These are phyloP conservation scores for Colletotrichum destructivum DNA, from an alignment of 2,329 filamentous ascomycete species.

Conservation along the genomic window DNA sequence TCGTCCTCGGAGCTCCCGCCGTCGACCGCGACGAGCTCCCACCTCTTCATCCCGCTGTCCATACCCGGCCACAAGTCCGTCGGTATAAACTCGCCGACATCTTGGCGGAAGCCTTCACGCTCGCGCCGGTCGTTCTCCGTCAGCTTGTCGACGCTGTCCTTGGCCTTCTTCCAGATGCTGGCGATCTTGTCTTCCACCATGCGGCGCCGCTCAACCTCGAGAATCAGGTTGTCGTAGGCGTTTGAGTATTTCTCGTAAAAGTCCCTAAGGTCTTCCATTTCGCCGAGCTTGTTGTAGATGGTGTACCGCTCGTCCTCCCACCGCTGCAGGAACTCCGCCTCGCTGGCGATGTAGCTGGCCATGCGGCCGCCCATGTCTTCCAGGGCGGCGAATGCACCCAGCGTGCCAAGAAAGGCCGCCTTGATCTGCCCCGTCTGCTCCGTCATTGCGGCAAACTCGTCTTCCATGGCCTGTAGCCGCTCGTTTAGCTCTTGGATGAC, in stretches of 20 bases:
- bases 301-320: slow-evolving; percentile 84
- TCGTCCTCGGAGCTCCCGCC: slow-evolving; percentile 46
- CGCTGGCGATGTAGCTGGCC: slow-evolving; percentile 74
- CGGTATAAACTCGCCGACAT: slow-evolving; percentile 89
- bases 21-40: slow-evolving; percentile 62
- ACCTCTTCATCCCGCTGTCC: slow-evolving; percentile 69
- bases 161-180: slow-evolving; percentile 82
- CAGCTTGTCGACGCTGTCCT: slow-evolving; percentile 81
- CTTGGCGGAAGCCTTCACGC: slow-evolving; percentile 83
- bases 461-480: slow-evolving; percentile 83
- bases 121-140: slow-evolving; percentile 80
- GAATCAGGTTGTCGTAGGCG: slow-evolving; percentile 86
- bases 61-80: slow-evolving; percentile 90
- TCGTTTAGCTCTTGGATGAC: slow-evolving; percentile 81
- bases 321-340: slow-evolving; percentile 73
- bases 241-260: slow-evolving; percentile 91
- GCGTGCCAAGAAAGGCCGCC: slow-evolving; percentile 69
- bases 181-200: slow-evolving; percentile 81
- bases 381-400: slow-evolving; percentile 76
- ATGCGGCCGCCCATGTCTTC: slow-evolving; percentile 78
- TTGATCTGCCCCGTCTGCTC: slow-evolving; percentile 73
- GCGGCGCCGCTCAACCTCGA: slow-evolving; percentile 85
- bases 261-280: slow-evolving; percentile 82
- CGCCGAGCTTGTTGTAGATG: slow-evolving; percentile 78
- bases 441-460: slow-evolving; percentile 74